Evolutionary conservation across 2,329 filamentous ascomycete species (phyloP).

Genomic region (Colletotrichum sp.): DNA sequence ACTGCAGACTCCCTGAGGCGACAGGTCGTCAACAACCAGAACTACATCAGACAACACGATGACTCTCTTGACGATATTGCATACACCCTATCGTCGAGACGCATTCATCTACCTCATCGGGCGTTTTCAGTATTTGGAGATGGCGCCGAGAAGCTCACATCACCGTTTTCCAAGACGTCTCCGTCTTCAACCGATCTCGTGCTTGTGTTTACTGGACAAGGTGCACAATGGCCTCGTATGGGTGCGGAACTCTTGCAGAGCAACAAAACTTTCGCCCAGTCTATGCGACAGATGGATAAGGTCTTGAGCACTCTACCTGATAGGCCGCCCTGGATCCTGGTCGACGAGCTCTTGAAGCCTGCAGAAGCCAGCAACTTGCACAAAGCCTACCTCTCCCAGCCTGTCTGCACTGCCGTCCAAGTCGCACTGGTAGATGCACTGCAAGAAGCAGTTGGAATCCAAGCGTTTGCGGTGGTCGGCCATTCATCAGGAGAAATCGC

Average conservation of each 20-base stretch:
- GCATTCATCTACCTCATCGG: conserved; percentile 21
- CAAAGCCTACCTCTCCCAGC: conserved; percentile 16
- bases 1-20: conserved; percentile 17
- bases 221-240: conserved; percentile 39
- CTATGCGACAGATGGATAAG: conserved; percentile 21
- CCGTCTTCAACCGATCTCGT: neutral
- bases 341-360: neutral
- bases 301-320: neutral
- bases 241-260: conserved; percentile 24
- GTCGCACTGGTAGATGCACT: conserved; percentile 45
- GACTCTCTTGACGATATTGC: conserved; percentile 13
- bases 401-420: conserved; percentile 41
- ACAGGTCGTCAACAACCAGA: conserved; percentile 6
- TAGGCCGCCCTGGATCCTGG: neutral
- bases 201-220: conserved; percentile 39
- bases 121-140: conserved; percentile 9
- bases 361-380: neutral
- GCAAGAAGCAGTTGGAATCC: conserved; percentile 27
- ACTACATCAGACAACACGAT: neutral
- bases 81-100: conserved; percentile 24
- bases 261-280: neutral
- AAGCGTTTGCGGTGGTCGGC: conserved; percentile 38
- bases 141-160: neutral
- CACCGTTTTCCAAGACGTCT: neutral
- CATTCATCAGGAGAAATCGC: conserved; percentile 51